A percentile compares a stretch with the other conserved stretches of the same genome.
These are phyloP conservation scores for Zhuliangozyma blackwelliae DNA, from an alignment of 1,139 yeast species.

Conservation along the genomic window DNA sequence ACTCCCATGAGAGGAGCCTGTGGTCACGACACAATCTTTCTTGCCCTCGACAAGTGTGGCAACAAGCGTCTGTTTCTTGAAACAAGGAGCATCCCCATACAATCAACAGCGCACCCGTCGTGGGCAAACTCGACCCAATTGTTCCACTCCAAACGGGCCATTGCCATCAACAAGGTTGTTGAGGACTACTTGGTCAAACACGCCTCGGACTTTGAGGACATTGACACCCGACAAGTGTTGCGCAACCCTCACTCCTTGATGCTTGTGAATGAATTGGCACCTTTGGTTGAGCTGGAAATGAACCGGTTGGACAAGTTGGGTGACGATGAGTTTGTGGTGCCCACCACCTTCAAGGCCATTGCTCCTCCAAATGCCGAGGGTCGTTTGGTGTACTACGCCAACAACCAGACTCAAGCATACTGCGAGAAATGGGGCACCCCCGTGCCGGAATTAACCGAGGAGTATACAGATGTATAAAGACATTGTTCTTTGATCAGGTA, in stretches of 20 bases:
- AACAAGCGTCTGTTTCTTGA: conserved; percentile 57
- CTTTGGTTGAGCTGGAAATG: conserved; percentile 19
- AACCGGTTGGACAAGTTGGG: conserved; percentile 10
- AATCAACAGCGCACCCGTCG: conserved; percentile 21
- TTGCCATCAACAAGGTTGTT: conserved; percentile 46
- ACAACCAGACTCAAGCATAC: conserved; percentile 32
- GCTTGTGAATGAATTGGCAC: conserved; percentile 16
- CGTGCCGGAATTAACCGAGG: no score
- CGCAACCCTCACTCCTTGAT: conserved; percentile 6
- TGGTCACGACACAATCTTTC: conserved; percentile 46
- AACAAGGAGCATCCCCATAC: conserved; percentile 25
- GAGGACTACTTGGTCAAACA: conserved; percentile 20
- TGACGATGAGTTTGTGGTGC: conserved; percentile 16
- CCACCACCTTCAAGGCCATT: conserved; percentile 21
- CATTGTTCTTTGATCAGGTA: no score
- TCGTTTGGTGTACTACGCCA: conserved; percentile 29
- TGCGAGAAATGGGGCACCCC: conserved; percentile 18
- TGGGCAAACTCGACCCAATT: conserved; percentile 15
- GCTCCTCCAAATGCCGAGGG: conserved; percentile 22
- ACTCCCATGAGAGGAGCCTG: conserved; percentile 1
- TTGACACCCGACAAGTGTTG: conserved; percentile 7
- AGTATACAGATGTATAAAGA: no score
- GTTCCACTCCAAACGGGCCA: conserved; percentile 42
- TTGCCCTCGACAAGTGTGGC: conserved; percentile 83
- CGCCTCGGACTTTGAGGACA: conserved; percentile 7